Conservation (phyloP, 768 basidiomycete species). For the Amanita inopinata region DNA sequence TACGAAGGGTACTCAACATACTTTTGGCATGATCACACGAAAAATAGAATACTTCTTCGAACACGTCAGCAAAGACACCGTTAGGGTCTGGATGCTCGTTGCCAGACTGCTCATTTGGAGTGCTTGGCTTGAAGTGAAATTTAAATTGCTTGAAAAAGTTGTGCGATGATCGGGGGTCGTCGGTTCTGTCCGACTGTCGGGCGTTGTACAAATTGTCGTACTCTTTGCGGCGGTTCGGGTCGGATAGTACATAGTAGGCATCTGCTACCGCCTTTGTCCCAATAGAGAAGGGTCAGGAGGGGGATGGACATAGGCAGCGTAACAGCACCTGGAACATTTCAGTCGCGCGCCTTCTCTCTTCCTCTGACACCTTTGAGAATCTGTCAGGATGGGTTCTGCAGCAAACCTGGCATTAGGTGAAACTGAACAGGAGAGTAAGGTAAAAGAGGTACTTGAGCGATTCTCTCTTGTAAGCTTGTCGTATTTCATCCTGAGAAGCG, state of each 20-base stretch:
- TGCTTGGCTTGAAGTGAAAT: conserved; percentile 29
- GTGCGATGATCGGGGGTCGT: conserved; percentile 56
- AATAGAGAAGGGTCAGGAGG: conserved; percentile 4
- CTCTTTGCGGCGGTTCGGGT: conserved; percentile 59
- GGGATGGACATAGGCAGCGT: background rate
- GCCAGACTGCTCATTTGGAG: background rate
- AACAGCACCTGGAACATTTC: conserved; percentile 71
- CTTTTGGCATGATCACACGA: background rate
- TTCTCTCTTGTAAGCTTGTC: conserved; percentile 72
- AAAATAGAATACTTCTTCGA: conserved; percentile 63
- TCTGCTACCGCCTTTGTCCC: conserved; percentile 81
- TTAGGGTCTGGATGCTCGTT: conserved; percentile 62
- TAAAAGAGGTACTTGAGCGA: conserved; percentile 46
- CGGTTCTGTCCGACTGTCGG: conserved; percentile 41
- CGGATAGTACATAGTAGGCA: conserved; percentile 89
- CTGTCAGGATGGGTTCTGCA: conserved; percentile 84
- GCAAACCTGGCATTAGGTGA: conserved; percentile 15
- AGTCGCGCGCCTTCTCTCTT: conserved; percentile 68
- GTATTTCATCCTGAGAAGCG: conserved; percentile 61
- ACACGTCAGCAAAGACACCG: conserved; percentile 74
- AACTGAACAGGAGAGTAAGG: background rate
- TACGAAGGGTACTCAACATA: conserved; percentile 15
- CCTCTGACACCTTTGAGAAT: conserved; percentile 54
- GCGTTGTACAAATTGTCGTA: conserved; percentile 63
- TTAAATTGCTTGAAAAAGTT: conserved; percentile 76